Evolutionary conservation across 257 asterid species (phyloP).

Genomic region (Knoxia roxburghii): DNA sequence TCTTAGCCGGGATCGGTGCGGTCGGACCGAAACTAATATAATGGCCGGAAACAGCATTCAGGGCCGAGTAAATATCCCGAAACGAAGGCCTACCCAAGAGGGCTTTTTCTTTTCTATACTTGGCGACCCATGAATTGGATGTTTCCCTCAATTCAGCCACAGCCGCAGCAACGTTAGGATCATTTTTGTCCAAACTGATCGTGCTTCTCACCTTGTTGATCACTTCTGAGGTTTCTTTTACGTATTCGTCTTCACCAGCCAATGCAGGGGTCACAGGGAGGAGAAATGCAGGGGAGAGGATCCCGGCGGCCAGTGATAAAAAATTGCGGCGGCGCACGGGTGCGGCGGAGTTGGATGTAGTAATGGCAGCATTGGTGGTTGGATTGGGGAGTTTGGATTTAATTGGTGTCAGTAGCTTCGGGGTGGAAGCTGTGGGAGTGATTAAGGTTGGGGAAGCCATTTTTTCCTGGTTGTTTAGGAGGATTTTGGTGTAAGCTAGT

Average conservation of each 20-base stretch:
- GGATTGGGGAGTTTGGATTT: constrained; percentile 32
- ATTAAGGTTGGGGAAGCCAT: constrained; percentile 67
- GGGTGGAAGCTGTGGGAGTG: constrained; percentile 45
- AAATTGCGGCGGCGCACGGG: constrained; percentile 46
- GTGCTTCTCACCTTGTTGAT: constrained; percentile 65
- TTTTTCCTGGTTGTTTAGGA: constrained; percentile 3
- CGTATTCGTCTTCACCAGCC: constrained; percentile 68
- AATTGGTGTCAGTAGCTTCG: constrained; percentile 36
- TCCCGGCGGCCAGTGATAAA: constrained; percentile 43
- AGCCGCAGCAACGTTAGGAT: constrained; percentile 60
- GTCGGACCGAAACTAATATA: constrained; percentile 93
- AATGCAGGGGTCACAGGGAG: constrained; percentile 31
- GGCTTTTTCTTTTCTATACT: constrained; percentile 76
- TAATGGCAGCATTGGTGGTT: constrained; percentile 17
- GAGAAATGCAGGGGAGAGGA: constrained; percentile 23
- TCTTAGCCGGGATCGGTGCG: constrained; percentile 81
- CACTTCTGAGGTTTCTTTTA: constrained; percentile 61
- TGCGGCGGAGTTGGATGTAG: constrained; percentile 17
- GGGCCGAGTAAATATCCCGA: constrained; percentile 89
- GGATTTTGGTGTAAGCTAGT: background rate
- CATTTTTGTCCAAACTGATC: constrained; percentile 53
- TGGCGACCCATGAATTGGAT: constrained; percentile 93
- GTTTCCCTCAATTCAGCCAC: constrained; percentile 72
- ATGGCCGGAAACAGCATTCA: constrained; percentile 93
- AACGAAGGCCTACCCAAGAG: constrained; percentile 72